Percentiles rank a stretch among this genome's conserved stretches.
Evolutionary conservation across 179 eudicot species (phyloP).

Genomic region (Silene vulgaris): DNA sequence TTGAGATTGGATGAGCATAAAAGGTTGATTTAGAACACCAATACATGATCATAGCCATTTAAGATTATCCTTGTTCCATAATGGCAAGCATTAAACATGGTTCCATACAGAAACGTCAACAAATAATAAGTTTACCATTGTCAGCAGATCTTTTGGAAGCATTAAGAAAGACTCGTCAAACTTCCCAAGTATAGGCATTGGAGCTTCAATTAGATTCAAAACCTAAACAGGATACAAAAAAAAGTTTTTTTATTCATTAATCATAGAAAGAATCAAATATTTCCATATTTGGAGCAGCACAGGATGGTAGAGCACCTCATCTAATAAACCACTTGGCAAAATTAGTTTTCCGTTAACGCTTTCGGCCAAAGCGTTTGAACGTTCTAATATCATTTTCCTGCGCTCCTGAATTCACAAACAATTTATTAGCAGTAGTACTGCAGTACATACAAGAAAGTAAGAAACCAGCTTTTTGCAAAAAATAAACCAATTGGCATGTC

Average conservation of each 20-base stretch:
- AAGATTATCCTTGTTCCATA: too few relatives aligned
- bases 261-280: slow-evolving; percentile 1
- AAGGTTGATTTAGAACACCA: background rate
- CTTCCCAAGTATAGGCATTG: slow-evolving; percentile 79
- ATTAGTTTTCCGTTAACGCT: slow-evolving; percentile 55
- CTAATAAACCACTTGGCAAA: slow-evolving; percentile 62
- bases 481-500: background rate
- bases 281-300: background rate
- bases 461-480: slow-evolving; percentile 2
- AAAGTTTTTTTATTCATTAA: slow-evolving; percentile 6
- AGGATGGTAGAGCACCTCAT: slow-evolving; percentile 54
- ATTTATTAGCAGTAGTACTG: background rate
- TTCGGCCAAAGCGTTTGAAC: slow-evolving; percentile 58
- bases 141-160: slow-evolving; percentile 89
- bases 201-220: slow-evolving; percentile 94
- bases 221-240: slow-evolving; percentile 42
- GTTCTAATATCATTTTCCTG: slow-evolving; percentile 56
- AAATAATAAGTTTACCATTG: slow-evolving; percentile 52
- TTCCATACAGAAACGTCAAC: background rate
- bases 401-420: slow-evolving; percentile 57
- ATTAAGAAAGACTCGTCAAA: slow-evolving; percentile 74
- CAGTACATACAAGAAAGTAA: slow-evolving; percentile 12
- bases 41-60: background rate
- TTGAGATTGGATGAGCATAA: background rate
- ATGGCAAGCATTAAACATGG: too few relatives aligned